Conservation (phyloP, 805 yeast genomes). For the Lipomyces lipofer region DNA sequence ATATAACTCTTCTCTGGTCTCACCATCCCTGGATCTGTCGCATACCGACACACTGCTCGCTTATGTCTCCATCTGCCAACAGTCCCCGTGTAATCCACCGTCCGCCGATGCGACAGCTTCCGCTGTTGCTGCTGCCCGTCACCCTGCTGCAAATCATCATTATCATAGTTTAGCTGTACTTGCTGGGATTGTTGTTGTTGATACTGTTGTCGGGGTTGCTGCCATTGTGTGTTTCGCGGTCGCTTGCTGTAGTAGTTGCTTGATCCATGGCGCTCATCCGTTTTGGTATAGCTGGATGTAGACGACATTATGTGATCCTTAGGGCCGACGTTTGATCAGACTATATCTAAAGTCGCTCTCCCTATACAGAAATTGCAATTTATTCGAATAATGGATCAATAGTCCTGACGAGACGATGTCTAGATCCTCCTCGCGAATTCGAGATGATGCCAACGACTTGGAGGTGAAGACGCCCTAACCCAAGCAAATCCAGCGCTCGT, state of each 20-base stretch:
- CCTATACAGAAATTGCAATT: too few relatives aligned
- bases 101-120: constrained; percentile 57
- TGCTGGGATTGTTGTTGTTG: not conserved
- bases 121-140: constrained; percentile 14
- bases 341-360: too few relatives aligned
- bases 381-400: too few relatives aligned
- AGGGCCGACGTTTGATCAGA: too few relatives aligned
- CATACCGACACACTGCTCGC: constrained; percentile 43
- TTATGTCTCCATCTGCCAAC: constrained; percentile 62
- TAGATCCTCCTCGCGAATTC: too few relatives aligned
- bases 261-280: not conserved
- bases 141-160: constrained; percentile 5
- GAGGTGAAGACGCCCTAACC: too few relatives aligned
- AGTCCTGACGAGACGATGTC: too few relatives aligned
- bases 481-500: too few relatives aligned
- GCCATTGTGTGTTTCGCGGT: not conserved
- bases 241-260: constrained; percentile 1
- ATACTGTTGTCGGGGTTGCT: not conserved
- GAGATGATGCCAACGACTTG: too few relatives aligned
- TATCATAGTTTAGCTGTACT: constrained; percentile 9
- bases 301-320: too few relatives aligned
- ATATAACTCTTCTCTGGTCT: constrained; percentile 70
- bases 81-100: constrained; percentile 75
- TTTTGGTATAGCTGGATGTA: not conserved
- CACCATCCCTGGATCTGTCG: constrained; percentile 14